Evolutionary conservation across 345 rosid species (phyloP).

Genomic region (Hevea brasiliensis): DNA sequence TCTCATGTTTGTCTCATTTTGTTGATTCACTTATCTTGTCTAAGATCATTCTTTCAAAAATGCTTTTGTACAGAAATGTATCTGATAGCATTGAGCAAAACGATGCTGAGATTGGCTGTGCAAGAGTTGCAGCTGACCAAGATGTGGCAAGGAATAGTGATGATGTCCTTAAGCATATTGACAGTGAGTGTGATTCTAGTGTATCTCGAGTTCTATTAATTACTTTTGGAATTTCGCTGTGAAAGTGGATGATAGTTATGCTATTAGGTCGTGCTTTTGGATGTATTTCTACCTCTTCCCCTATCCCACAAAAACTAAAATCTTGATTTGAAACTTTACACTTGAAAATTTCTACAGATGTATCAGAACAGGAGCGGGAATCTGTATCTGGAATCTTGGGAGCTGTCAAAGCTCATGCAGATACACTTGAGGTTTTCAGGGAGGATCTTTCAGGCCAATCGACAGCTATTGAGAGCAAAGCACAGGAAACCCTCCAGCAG

Average conservation of each 20-base stretch:
- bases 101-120: conserved; percentile 62
- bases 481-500: conserved; percentile 72
- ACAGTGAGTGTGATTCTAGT: conserved; percentile 48
- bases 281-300: background rate
- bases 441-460: conserved; percentile 66
- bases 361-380: conserved; percentile 58
- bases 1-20: background rate
- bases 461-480: conserved; percentile 50
- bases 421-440: conserved; percentile 48
- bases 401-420: conserved; percentile 49
- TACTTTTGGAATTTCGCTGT: too few relatives aligned
- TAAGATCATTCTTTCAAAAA: background rate
- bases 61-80: conserved; percentile 48
- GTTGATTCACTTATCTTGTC: background rate
- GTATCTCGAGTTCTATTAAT: too few relatives aligned
- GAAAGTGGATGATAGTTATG: background rate
- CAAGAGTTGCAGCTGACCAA: conserved; percentile 61
- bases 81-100: conserved; percentile 65
- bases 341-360: conserved; percentile 39
- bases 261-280: background rate
- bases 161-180: conserved; percentile 52
- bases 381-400: conserved; percentile 58
- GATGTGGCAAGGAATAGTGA: conserved; percentile 49
- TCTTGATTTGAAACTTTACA: background rate
- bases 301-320: background rate